phyloP scores from a whole-genome alignment of 495 filamentous ascomycete species.

The Opeltia flavorubescens region DNA sequence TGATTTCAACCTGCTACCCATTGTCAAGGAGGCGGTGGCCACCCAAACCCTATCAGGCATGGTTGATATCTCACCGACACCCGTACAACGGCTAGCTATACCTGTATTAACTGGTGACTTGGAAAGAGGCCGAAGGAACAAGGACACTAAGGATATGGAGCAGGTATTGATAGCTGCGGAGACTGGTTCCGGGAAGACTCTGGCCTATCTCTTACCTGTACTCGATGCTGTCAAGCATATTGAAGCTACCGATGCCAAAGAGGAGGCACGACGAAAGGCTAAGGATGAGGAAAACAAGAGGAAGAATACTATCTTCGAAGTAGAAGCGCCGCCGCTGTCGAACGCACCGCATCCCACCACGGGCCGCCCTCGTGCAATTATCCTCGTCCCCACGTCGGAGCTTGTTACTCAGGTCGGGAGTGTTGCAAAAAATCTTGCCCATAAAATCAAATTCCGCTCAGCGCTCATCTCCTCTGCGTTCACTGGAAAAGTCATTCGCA shows the following conservation, averaged over 20 bases:
- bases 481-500: conserved; percentile 67
- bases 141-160: conserved; percentile 23
- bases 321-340: conserved; percentile 41
- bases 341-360: conserved; percentile 55
- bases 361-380: conserved; percentile 67
- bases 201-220: conserved; percentile 75
- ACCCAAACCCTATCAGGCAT: conserved; percentile 58
- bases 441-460: conserved; percentile 69
- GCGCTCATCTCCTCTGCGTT: conserved; percentile 64
- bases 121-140: conserved; percentile 15
- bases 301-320: conserved; percentile 30
- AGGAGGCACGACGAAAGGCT: conserved; percentile 33
- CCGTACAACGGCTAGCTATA: conserved; percentile 78
- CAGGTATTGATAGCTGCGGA: conserved; percentile 87
- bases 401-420: conserved; percentile 75
- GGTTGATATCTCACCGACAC: conserved; percentile 60
- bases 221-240: conserved; percentile 71
- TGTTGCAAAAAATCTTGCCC: conserved; percentile 67
- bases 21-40: conserved; percentile 57
- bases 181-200: conserved; percentile 91
- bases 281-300: conserved; percentile 32
- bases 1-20: conserved; percentile 58
- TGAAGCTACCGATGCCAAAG: conserved; percentile 48
- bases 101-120: conserved; percentile 51
- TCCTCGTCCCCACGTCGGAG: conserved; percentile 88